These are phyloP conservation scores for Akanthomyces dipterigenus DNA, from an alignment of 2,329 filamentous ascomycete genomes.

Conservation along the genomic window DNA sequence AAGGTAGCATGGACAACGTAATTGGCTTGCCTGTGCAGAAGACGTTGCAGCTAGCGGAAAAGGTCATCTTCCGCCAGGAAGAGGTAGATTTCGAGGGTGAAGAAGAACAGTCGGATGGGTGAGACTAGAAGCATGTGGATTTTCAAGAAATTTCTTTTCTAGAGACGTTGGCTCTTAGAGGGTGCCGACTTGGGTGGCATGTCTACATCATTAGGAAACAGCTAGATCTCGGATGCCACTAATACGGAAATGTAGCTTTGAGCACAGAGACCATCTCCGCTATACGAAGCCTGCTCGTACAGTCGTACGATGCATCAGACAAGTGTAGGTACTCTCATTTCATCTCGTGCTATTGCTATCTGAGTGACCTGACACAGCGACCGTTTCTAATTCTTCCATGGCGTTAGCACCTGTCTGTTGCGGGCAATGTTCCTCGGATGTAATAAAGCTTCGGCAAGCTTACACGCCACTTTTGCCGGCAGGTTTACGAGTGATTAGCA, in stretches of 20 bases:
- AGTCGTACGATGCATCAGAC: background rate
- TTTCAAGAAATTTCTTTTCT: no score
- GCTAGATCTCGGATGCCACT: background rate
- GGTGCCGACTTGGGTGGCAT: background rate
- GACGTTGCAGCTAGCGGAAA: constrained; percentile 77
- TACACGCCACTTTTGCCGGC: background rate
- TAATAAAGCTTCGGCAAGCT: background rate
- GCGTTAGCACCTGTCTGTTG: background rate
- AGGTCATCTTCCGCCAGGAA: constrained; percentile 70
- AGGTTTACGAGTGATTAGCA: no score
- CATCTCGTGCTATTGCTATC: background rate
- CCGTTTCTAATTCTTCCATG: background rate
- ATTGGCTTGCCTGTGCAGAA: constrained; percentile 79
- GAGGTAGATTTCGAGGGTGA: constrained; percentile 50
- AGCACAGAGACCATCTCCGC: background rate
- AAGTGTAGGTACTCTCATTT: no score
- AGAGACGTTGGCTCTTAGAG: background rate
- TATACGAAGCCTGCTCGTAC: no score
- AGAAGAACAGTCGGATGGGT: constrained; percentile 35
- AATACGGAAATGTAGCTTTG: background rate
- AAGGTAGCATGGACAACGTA: constrained; percentile 89
- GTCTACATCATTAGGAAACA: background rate
- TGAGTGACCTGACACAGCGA: background rate
- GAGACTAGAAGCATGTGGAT: background rate
- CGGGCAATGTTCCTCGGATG: background rate